A percentile compares a stretch with the other conserved stretches of the same genome.
Conservation (phyloP, 106 monocot species). For the Dioscorea alata region DNA sequence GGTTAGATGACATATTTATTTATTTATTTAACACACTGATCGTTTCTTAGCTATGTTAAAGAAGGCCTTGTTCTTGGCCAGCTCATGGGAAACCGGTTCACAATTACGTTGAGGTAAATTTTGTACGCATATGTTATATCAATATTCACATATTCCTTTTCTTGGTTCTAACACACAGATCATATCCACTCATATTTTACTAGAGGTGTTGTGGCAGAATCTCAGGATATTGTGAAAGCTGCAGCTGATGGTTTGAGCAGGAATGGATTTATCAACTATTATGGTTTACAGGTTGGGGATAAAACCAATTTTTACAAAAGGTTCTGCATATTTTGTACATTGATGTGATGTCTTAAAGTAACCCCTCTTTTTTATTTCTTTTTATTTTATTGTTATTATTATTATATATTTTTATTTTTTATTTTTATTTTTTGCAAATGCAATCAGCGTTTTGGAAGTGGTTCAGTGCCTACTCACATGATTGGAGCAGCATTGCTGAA, state of each 20-base stretch:
- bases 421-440: slow-evolving; percentile 4
- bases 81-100: slow-evolving; percentile 85
- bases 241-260: slow-evolving; percentile 67
- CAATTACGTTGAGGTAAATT: slow-evolving; percentile 81
- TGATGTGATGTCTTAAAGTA: background rate
- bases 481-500: slow-evolving; percentile 86
- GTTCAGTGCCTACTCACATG: slow-evolving; percentile 92
- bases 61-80: slow-evolving; percentile 95
- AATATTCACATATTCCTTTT: background rate
- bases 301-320: background rate
- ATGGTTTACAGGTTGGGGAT: slow-evolving; percentile 70
- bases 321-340: background rate
- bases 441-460: slow-evolving; percentile 94
- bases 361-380: no score
- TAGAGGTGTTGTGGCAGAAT: slow-evolving; percentile 84
- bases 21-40: background rate
- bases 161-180: background rate
- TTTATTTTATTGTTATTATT: no score
- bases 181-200: background rate
- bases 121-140: slow-evolving; percentile 1
- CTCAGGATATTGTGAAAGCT: slow-evolving; percentile 56
- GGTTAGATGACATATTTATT: no score
- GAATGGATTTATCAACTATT: slow-evolving; percentile 95
- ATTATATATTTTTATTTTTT: no score
- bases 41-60: slow-evolving; percentile 50